Conservation (phyloP, 1,284 basidiomycete genomes). For the Ceratobasidium sp. region DNA sequence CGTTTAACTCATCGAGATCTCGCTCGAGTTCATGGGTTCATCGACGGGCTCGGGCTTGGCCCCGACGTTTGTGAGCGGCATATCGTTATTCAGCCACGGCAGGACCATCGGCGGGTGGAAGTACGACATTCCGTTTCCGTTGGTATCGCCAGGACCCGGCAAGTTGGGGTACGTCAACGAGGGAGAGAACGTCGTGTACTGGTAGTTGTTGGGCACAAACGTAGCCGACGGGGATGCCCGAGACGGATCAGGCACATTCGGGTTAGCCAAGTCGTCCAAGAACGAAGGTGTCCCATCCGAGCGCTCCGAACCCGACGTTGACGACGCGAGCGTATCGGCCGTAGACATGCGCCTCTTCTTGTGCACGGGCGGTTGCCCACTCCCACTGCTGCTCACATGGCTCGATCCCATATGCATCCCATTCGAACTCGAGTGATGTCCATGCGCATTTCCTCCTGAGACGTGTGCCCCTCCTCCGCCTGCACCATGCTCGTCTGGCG, state of each 20-base stretch:
- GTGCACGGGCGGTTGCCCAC: slow-evolving; percentile 38
- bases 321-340: slow-evolving; percentile 41
- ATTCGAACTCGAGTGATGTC: not conserved
- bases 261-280: slow-evolving; percentile 43
- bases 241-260: slow-evolving; percentile 51
- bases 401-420: slow-evolving; percentile 24
- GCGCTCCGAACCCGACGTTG: slow-evolving; percentile 39
- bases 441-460: not conserved
- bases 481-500: slow-evolving; percentile 21
- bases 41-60: slow-evolving; percentile 46
- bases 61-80: slow-evolving; percentile 37
- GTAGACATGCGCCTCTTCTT: slow-evolving; percentile 43
- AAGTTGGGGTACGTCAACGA: slow-evolving; percentile 65
- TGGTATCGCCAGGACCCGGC: slow-evolving; percentile 20
- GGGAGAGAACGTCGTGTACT: slow-evolving; percentile 67
- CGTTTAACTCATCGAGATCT: slow-evolving; percentile 38
- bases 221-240: slow-evolving; percentile 83
- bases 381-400: slow-evolving; percentile 39
- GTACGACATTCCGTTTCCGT: slow-evolving; percentile 61
- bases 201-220: slow-evolving; percentile 66
- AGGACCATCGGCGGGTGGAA: slow-evolving; percentile 63
- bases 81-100: slow-evolving; percentile 38
- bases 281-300: slow-evolving; percentile 39
- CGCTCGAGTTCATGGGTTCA: slow-evolving; percentile 46
- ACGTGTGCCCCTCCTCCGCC: slow-evolving; percentile 7